phyloP scores from a whole-genome alignment of 2,329 filamentous ascomycete genomes.

The Harringtonia lauricola region DNA sequence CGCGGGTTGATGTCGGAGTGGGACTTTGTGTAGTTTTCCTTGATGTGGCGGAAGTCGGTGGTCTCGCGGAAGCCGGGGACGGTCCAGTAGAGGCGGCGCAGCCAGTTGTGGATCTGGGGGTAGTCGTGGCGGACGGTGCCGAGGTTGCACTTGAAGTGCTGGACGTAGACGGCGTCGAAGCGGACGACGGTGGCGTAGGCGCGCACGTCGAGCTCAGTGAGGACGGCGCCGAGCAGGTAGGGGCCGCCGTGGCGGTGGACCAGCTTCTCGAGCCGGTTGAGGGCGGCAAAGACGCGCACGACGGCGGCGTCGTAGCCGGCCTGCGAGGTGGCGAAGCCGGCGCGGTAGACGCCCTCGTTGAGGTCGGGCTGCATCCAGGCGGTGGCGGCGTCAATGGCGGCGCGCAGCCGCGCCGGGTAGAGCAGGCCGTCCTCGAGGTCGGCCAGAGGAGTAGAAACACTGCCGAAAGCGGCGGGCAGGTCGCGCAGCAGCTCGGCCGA shows the following conservation, averaged over 20 bases:
- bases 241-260: slow-evolving; percentile 28
- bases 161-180: slow-evolving; percentile 50
- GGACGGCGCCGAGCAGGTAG: slow-evolving; percentile 39
- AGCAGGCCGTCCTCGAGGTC: slow-evolving; percentile 39
- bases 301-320: slow-evolving; percentile 43
- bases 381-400: slow-evolving; percentile 38
- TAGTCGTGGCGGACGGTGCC: slow-evolving; percentile 50
- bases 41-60: slow-evolving; percentile 57
- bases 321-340: slow-evolving; percentile 46
- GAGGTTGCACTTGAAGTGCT: slow-evolving; percentile 58
- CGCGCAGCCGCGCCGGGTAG: slow-evolving; percentile 37
- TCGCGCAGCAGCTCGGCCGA: slow-evolving; percentile 45
- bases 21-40: slow-evolving; percentile 52
- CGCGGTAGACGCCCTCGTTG: slow-evolving; percentile 50
- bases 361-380: slow-evolving; percentile 44
- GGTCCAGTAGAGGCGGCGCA: slow-evolving; percentile 48
- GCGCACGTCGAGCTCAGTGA: slow-evolving; percentile 50
- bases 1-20: slow-evolving; percentile 48
- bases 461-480: too few species aligned
- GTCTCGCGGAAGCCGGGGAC: slow-evolving; percentile 42
- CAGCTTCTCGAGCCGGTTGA: slow-evolving; percentile 46
- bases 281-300: slow-evolving; percentile 42
- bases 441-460: too few species aligned
- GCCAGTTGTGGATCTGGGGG: slow-evolving; percentile 48
- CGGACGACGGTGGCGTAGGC: slow-evolving; percentile 47